Percentiles rank a stretch among this genome's conserved stretches.
These are phyloP conservation scores for Acacia confusa DNA, from an alignment of 306 rosid genomes.

Conservation along the genomic window DNA sequence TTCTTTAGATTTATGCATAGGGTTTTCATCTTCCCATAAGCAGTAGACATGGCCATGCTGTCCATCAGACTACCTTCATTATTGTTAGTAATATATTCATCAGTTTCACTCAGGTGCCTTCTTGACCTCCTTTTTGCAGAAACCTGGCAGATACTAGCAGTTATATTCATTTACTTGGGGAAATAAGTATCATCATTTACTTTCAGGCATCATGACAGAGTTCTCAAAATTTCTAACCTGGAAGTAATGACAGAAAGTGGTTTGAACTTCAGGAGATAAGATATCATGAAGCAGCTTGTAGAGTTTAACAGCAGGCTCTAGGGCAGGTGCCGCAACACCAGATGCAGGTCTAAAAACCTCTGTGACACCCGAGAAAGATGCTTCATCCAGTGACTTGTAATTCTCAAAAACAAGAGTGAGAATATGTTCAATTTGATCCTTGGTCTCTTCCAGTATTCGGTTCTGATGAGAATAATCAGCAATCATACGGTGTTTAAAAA, in stretches of 20 bases:
- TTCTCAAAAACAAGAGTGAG: conserved; percentile 80
- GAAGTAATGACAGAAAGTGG: conserved; percentile 87
- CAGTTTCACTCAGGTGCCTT: conserved; percentile 87
- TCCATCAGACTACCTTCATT: conserved; percentile 71
- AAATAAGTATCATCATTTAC: neutral
- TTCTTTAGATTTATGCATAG: conserved; percentile 71
- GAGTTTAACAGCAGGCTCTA: conserved; percentile 91
- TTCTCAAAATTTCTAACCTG: conserved; percentile 63
- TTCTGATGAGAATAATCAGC: conserved; percentile 51
- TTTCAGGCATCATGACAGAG: conserved; percentile 27
- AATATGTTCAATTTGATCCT: conserved; percentile 84
- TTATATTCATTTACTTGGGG: conserved; percentile 27
- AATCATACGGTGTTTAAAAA: conserved; percentile 31
- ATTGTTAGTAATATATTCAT: conserved; percentile 72
- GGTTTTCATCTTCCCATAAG: conserved; percentile 87
- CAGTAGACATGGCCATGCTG: conserved; percentile 55
- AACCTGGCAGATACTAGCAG: conserved; percentile 54
- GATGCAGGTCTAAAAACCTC: conserved; percentile 80
- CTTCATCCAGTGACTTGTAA: conserved; percentile 90
- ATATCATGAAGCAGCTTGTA: conserved; percentile 92
- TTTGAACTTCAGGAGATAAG: conserved; percentile 93
- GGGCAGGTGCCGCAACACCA: conserved; percentile 78
- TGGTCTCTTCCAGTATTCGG: conserved; percentile 90
- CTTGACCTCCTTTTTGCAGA: conserved; percentile 88
- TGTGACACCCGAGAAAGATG: conserved; percentile 68